phyloP scores from a whole-genome alignment of 495 filamentous ascomycete genomes.

The Xylaria bambusicola region DNA sequence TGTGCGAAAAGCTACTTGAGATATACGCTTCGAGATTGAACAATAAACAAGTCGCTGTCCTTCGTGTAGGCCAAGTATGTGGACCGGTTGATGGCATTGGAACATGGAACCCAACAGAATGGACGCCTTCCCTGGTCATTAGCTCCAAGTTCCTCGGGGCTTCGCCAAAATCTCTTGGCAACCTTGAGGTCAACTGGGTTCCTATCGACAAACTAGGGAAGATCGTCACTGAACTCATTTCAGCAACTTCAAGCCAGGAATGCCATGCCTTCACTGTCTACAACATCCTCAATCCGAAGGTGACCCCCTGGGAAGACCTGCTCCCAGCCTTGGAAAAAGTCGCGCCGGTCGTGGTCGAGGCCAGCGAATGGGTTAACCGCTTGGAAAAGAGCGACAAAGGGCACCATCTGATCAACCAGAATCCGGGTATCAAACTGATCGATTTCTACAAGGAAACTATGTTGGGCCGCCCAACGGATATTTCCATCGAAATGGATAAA shows the following conservation, averaged over 20 bases:
- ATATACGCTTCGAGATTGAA: neutral
- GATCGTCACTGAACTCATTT: neutral
- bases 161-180: neutral
- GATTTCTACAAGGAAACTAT: slow-evolving; percentile 4
- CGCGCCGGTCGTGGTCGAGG: neutral
- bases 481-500: neutral
- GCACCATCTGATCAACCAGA: neutral
- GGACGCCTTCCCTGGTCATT: neutral
- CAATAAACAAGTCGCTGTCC: neutral
- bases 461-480: neutral
- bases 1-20: neutral
- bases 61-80: slow-evolving; percentile 1
- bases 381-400: slow-evolving; percentile 1
- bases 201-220: neutral
- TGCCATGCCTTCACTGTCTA: neutral
- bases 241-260: neutral
- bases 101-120: neutral
- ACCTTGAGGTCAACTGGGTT: slow-evolving; percentile 3
- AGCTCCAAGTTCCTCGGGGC: neutral
- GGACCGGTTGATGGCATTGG: neutral
- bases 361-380: neutral
- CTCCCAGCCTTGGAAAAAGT: neutral
- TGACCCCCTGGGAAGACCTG: neutral
- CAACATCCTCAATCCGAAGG: neutral
- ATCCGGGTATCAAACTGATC: neutral